Evolutionary conservation across 148 eudicot genomes (phyloP), one percentile per base, ranked within the genome.

Genomic region (Nyssa sinensis): DNA sequence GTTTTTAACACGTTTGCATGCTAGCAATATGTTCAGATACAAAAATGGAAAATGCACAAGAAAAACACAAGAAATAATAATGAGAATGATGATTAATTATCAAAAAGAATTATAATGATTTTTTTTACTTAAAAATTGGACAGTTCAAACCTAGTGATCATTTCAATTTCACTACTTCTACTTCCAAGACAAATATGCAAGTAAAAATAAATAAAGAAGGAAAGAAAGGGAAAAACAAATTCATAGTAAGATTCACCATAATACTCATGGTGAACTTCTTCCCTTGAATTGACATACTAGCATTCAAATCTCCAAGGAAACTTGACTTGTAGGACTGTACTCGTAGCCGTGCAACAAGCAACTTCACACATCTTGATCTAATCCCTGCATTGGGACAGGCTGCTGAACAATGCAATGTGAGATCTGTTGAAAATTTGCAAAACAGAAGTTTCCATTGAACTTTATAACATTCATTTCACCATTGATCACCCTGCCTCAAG

Each of bases 401-500:
- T 61, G 62, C 47, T 67, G 21, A 13, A 67, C 61, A 21, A 32
- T 64, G 30, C 37, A 21, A 35, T 61, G 29, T 6, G 29, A 51
- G 21, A 47, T 58, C 64, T 13, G 53, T n/a, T 29, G 3, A 1
- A 68, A n/a, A 31, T 31, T 69, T 2, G 3, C 17, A 31, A 59
- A 6, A 13, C 9, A 33, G 23, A 21, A 71, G 23, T 58, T 32
- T 24, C 27, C 14, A 29, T 24, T 12, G n/a, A 59, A 34, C 11
- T 51, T 31, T 28, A 7, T 19, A n/a, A 47, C 2, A 37, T n/a
- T 33, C 41, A 53, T 71, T 55, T 64, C 14, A 30, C 60, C 49
- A 55, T 6, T 19, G 9, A 67, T 62, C 67, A 57, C 44, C 70
- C 28, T 25, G 27, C 51, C 39, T 67, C 79, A 55, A 82, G 64